phyloP scores from a whole-genome alignment of 1,284 basidiomycete species.

The Cutaneotrichosporon sp. region DNA sequence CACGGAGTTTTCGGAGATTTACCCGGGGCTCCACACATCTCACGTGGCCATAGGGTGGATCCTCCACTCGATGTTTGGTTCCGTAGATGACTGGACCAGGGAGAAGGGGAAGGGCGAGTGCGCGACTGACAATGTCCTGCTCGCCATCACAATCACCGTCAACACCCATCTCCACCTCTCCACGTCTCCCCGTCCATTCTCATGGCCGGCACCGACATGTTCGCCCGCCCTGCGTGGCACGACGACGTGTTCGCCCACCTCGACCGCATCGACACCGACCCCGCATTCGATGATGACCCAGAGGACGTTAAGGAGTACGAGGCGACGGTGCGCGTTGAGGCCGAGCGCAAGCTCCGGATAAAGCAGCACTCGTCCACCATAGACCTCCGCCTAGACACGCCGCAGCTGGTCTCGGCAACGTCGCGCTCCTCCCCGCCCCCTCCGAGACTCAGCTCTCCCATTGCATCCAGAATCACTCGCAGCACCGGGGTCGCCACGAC shows the following conservation, averaged over 20 bases:
- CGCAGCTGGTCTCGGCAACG: background rate
- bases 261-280: slow-evolving; percentile 12
- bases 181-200: too few relatives aligned
- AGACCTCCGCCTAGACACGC: background rate
- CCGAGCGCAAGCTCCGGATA: background rate
- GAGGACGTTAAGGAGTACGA: slow-evolving; percentile 13
- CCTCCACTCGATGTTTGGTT: too few relatives aligned
- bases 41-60: background rate
- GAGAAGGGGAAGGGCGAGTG: too few relatives aligned
- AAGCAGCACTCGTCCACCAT: background rate
- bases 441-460: background rate
- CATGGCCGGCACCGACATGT: background rate
- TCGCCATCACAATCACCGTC: too few relatives aligned
- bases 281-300: slow-evolving; percentile 4
- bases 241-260: slow-evolving; percentile 13
- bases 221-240: background rate
- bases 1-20: slow-evolving; percentile 12
- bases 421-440: background rate
- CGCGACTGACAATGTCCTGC: background rate
- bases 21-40: slow-evolving; percentile 1
- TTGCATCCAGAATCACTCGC: background rate
- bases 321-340: background rate
- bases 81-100: background rate
- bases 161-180: background rate
- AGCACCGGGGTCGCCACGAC: background rate